Percentiles rank a stretch among this genome's conserved stretches.
Evolutionary conservation across 768 basidiomycete genomes (phyloP).

Genomic region (Dictyophora rubrovolvata): DNA sequence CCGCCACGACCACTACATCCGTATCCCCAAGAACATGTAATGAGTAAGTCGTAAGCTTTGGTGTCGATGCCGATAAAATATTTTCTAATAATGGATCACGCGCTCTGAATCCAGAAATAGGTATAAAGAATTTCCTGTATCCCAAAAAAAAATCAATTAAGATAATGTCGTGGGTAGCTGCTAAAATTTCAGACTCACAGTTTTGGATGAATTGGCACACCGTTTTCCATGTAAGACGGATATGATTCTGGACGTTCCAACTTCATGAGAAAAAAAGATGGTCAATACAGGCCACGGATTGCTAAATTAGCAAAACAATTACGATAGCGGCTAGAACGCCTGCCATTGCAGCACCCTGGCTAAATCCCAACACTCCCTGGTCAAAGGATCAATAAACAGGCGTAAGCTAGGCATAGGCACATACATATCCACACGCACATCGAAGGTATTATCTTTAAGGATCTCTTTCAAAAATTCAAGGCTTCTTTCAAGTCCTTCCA

Average conservation of each 20-base stretch:
- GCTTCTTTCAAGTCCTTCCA: slow-evolving; percentile 48
- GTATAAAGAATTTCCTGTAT: slow-evolving; percentile 57
- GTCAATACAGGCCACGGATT: neutral
- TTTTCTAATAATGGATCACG: slow-evolving; percentile 33
- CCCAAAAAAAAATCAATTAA: slow-evolving; percentile 1
- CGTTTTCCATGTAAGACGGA: slow-evolving; percentile 53
- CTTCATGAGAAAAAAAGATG: slow-evolving; percentile 20
- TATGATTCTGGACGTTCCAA: slow-evolving; percentile 43
- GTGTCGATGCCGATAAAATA: slow-evolving; percentile 30
- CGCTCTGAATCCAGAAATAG: slow-evolving; percentile 64
- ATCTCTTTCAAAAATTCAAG: slow-evolving; percentile 44
- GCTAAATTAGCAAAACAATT: slow-evolving; percentile 1
- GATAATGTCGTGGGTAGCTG: neutral
- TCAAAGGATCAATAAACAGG: slow-evolving; percentile 1
- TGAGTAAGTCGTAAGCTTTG: slow-evolving; percentile 56
- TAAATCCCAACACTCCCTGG: slow-evolving; percentile 75
- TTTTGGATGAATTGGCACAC: slow-evolving; percentile 61
- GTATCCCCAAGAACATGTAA: slow-evolving; percentile 70
- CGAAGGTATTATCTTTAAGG: slow-evolving; percentile 49
- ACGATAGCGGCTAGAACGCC: slow-evolving; percentile 62
- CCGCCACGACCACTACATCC: slow-evolving; percentile 65
- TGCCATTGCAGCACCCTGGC: slow-evolving; percentile 74
- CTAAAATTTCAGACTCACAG: slow-evolving; percentile 35
- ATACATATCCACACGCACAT: slow-evolving; percentile 35
- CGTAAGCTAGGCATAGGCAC: neutral